A percentile compares a stretch with the other conserved stretches of the same genome.
phyloP scores from a whole-genome alignment of 208 protist genomes.

The Phytomonas francai region DNA sequence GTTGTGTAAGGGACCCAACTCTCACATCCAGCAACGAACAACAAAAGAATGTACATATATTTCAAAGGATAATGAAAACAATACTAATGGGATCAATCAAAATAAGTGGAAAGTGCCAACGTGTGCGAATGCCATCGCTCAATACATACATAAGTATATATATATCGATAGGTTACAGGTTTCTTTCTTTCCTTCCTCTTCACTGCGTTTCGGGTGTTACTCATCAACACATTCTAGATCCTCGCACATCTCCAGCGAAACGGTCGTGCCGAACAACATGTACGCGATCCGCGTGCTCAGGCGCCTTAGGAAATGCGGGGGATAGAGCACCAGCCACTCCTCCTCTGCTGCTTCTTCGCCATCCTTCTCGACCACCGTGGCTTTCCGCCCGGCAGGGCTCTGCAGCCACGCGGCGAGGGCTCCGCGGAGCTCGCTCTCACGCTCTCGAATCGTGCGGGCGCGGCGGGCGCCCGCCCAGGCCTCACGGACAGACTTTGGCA shows the following conservation, averaged over 20 bases:
- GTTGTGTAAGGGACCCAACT: background rate
- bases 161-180: background rate
- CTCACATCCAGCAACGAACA: slow-evolving; percentile 8
- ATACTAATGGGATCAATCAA: background rate
- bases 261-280: slow-evolving; percentile 43
- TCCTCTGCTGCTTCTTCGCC: slow-evolving; percentile 1
- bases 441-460: background rate
- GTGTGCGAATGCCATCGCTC: background rate
- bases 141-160: slow-evolving; percentile 15
- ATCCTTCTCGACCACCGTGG: slow-evolving; percentile 12
- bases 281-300: slow-evolving; percentile 52
- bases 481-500: slow-evolving; percentile 17
- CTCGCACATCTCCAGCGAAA: slow-evolving; percentile 70
- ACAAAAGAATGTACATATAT: slow-evolving; percentile 13
- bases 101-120: background rate
- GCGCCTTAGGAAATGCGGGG: slow-evolving; percentile 50
- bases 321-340: slow-evolving; percentile 34
- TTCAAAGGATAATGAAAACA: slow-evolving; percentile 16
- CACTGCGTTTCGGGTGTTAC: slow-evolving; percentile 9
- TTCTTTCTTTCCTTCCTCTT: background rate
- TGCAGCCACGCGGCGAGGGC: slow-evolving; percentile 10
- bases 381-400: slow-evolving; percentile 14
- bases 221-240: slow-evolving; percentile 45
- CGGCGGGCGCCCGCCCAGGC: slow-evolving; percentile 5
- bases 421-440: slow-evolving; percentile 10